Percentiles rank a stretch among this genome's conserved stretches.
Evolutionary conservation across 2,329 filamentous ascomycete species (phyloP).

Genomic region (Colletotrichum magnum): DNA sequence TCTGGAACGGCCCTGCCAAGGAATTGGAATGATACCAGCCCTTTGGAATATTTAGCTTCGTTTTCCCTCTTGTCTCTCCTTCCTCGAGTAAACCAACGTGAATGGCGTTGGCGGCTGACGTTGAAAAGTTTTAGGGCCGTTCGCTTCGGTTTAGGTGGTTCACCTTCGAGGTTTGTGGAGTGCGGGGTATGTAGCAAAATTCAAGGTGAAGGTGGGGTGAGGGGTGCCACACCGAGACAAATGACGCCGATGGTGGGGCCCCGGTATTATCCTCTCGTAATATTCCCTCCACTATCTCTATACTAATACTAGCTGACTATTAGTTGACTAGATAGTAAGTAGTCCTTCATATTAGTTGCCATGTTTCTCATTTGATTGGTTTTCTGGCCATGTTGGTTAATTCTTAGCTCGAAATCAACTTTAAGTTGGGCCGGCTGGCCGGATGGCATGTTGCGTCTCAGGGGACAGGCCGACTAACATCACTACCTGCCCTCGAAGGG

Average conservation of each 20-base stretch:
- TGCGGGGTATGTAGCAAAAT: conserved; percentile 33
- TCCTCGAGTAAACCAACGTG: not conserved
- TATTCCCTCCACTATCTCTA: not conserved
- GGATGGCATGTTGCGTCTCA: not conserved
- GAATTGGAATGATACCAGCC: conserved; percentile 6
- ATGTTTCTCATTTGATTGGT: not conserved
- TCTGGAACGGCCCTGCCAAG: not conserved
- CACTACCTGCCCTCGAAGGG: no score
- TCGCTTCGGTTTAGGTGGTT: not conserved
- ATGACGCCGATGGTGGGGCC: conserved; percentile 5
- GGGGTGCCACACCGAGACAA: conserved; percentile 19
- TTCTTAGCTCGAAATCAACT: not conserved
- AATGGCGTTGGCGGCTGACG: not conserved
- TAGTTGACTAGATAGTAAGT: no score
- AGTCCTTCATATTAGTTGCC: no score
- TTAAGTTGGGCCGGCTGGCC: not conserved
- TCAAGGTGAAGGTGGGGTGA: not conserved
- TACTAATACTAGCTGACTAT: no score
- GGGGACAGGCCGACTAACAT: no score
- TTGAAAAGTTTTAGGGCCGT: conserved; percentile 13
- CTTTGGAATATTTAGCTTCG: not conserved
- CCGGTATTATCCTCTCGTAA: not conserved
- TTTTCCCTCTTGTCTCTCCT: not conserved
- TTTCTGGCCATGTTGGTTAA: not conserved
- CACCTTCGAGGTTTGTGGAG: not conserved